Percentiles rank a stretch among this genome's conserved stretches.
Evolutionary conservation across 164 flowering plant species (phyloP).

Genomic region (Sedum album): DNA sequence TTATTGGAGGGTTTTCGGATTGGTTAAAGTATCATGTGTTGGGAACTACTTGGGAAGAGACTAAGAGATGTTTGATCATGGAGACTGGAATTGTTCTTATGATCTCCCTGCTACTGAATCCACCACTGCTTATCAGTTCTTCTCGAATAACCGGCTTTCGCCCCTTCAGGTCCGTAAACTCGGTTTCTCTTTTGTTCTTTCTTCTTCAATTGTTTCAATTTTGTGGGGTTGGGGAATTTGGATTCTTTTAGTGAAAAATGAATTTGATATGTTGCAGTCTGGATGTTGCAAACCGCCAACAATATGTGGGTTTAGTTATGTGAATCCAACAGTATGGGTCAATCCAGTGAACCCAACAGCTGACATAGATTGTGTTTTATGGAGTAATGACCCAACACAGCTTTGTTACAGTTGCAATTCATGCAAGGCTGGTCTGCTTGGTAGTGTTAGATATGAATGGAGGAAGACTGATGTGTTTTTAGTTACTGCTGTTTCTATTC

Average conservation of each 20-base stretch:
- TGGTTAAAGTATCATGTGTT: conserved; percentile 66
- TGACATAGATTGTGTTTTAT: conserved; percentile 62
- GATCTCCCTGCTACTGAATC: conserved; percentile 29
- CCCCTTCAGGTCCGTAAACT: conserved; percentile 61
- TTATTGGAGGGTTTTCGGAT: conserved; percentile 48
- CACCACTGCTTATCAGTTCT: conserved; percentile 54
- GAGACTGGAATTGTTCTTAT: conserved; percentile 40
- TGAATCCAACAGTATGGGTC: conserved; percentile 76
- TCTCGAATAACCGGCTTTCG: conserved; percentile 34
- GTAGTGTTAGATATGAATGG: conserved; percentile 82
- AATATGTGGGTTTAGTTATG: conserved; percentile 61
- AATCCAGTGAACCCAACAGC: conserved; percentile 51
- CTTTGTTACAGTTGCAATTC: conserved; percentile 76
- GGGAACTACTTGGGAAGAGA: conserved; percentile 49
- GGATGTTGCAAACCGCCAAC: conserved; percentile 98
- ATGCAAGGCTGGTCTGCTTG: conserved; percentile 82
- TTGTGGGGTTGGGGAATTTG: too few species aligned
- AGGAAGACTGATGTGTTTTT: conserved; percentile 67
- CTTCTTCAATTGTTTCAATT: too few species aligned
- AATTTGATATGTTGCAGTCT: conserved; percentile 46
- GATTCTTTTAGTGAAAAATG: too few species aligned
- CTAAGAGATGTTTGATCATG: conserved; percentile 43
- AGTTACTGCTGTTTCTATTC: conserved; percentile 53
- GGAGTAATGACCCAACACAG: conserved; percentile 76
- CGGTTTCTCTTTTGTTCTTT: not conserved